phyloP scores from a whole-genome alignment of 2,329 filamentous ascomycete genomes.

The Alternaria ventricosa region DNA sequence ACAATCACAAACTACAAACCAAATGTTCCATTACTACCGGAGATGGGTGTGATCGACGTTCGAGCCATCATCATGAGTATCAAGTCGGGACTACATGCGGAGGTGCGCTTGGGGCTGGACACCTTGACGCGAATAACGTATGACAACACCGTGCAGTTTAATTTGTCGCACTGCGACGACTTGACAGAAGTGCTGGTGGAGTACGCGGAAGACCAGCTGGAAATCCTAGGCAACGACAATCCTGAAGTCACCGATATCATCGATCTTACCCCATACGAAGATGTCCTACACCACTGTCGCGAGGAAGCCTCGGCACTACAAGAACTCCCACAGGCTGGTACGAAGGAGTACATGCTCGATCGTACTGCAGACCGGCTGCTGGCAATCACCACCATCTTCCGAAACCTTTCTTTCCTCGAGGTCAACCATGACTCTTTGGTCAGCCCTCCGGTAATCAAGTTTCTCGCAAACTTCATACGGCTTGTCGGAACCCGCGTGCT shows the following conservation, averaged over 20 bases:
- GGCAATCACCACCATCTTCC: slow-evolving; percentile 88
- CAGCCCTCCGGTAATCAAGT: slow-evolving; percentile 78
- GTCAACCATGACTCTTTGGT: slow-evolving; percentile 79
- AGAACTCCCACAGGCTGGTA: slow-evolving; percentile 76
- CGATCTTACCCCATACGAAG: slow-evolving; percentile 83
- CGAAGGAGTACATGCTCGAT: slow-evolving; percentile 79
- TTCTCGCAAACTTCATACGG: slow-evolving; percentile 81
- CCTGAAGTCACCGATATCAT: slow-evolving; percentile 87
- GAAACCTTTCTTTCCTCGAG: slow-evolving; percentile 87
- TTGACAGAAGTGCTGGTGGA: slow-evolving; percentile 87
- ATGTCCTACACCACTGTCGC: slow-evolving; percentile 79
- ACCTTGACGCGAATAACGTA: slow-evolving; percentile 75
- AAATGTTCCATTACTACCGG: slow-evolving; percentile 73
- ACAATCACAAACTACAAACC: slow-evolving; percentile 72
- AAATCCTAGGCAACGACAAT: slow-evolving; percentile 82
- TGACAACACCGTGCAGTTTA: slow-evolving; percentile 41
- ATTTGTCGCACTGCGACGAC: slow-evolving; percentile 66
- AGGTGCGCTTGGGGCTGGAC: slow-evolving; percentile 89
- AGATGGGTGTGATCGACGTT: slow-evolving; percentile 88
- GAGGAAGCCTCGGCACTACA: slow-evolving; percentile 75
- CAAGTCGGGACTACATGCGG: slow-evolving; percentile 86
- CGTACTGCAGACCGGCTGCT: slow-evolving; percentile 85
- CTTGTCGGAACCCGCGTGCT: slow-evolving; percentile 89
- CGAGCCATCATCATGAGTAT: slow-evolving; percentile 87
- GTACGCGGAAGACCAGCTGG: slow-evolving; percentile 87